phyloP scores from a whole-genome alignment of 2,329 filamentous ascomycete genomes.

The Colletotrichum horii region DNA sequence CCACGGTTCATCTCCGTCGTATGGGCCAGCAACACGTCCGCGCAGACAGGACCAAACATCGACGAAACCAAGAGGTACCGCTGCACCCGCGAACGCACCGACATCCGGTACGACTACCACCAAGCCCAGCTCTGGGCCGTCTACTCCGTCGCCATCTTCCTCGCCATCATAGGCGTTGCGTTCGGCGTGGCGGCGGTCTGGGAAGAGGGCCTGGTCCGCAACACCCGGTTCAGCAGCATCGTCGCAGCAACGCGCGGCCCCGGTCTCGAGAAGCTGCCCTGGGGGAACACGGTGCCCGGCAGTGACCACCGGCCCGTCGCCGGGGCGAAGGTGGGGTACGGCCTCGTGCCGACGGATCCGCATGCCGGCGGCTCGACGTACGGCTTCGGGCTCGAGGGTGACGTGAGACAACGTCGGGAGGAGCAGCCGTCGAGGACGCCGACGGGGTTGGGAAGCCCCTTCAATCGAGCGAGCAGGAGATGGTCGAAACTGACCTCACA shows the following conservation, averaged over 20 bases:
- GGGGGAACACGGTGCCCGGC: conserved; percentile 13
- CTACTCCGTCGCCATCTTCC: conserved; percentile 35
- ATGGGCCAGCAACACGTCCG: conserved; percentile 30
- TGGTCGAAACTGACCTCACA: conserved; percentile 3
- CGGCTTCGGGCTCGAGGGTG: conserved; percentile 34
- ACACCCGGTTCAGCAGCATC: conserved; percentile 43
- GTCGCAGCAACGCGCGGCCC: conserved; percentile 42
- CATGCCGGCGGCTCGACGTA: conserved; percentile 27
- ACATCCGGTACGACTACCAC: conserved; percentile 33
- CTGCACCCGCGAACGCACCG: conserved; percentile 31
- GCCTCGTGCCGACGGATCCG: conserved; percentile 20
- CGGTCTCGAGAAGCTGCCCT: conserved; percentile 37
- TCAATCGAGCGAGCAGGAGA: conserved; percentile 2
- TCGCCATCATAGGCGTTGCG: conserved; percentile 30
- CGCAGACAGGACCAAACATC: conserved; percentile 24
- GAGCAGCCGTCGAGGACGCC: conserved; percentile 8
- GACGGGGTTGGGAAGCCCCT: conserved; percentile 5
- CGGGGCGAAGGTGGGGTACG: conserved; percentile 20
- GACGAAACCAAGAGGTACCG: conserved; percentile 28
- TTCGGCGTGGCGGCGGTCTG: conserved; percentile 34
- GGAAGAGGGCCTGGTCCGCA: conserved; percentile 36
- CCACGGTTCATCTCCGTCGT: conserved; percentile 37
- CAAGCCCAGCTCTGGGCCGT: conserved; percentile 37
- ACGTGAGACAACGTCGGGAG: conserved; percentile 26
- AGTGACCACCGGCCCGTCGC: conserved; percentile 13